A percentile compares a stretch with the other conserved stretches of the same genome.
Conservation (phyloP, 768 basidiomycete genomes). For the Termitomyces sp. region DNA sequence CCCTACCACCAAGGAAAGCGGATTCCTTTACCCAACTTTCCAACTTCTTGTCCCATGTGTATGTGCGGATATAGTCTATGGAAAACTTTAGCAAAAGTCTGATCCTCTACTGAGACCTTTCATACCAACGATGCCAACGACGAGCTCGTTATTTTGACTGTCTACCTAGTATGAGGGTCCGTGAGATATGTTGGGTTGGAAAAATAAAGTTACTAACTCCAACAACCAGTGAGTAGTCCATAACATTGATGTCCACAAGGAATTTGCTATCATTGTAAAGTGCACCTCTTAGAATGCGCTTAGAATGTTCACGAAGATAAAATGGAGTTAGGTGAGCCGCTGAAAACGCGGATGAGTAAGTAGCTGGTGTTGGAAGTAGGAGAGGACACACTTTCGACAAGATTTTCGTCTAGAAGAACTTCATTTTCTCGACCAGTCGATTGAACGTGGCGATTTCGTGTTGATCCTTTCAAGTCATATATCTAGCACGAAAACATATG, state of each 20-base stretch:
- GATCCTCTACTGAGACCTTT: slow-evolving; percentile 10
- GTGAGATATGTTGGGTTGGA: neutral
- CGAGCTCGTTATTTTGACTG: slow-evolving; percentile 81
- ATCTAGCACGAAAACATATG: slow-evolving; percentile 47
- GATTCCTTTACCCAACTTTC: slow-evolving; percentile 99
- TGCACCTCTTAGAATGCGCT: slow-evolving; percentile 86
- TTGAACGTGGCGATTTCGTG: slow-evolving; percentile 88
- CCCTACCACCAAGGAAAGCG: slow-evolving; percentile 81
- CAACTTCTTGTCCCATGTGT: slow-evolving; percentile 98
- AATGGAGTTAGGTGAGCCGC: slow-evolving; percentile 86
- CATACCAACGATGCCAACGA: slow-evolving; percentile 95
- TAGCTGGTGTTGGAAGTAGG: neutral
- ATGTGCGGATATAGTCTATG: slow-evolving; percentile 89
- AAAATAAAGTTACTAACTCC: slow-evolving; percentile 40
- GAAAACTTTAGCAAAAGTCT: neutral
- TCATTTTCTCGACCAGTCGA: slow-evolving; percentile 90
- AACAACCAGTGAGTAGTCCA: slow-evolving; percentile 96
- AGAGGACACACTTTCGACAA: slow-evolving; percentile 72
- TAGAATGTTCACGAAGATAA: slow-evolving; percentile 95
- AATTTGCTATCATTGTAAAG: slow-evolving; percentile 96
- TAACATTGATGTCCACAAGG: slow-evolving; percentile 89
- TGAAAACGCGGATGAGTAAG: slow-evolving; percentile 24
- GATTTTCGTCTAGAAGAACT: slow-evolving; percentile 94
- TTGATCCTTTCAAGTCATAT: slow-evolving; percentile 96
- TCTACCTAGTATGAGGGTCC: slow-evolving; percentile 55